Percentiles rank a stretch among this genome's conserved stretches.
Evolutionary conservation across 164 flowering plant species (phyloP).

Genomic region (Chimonanthus salicifolius): DNA sequence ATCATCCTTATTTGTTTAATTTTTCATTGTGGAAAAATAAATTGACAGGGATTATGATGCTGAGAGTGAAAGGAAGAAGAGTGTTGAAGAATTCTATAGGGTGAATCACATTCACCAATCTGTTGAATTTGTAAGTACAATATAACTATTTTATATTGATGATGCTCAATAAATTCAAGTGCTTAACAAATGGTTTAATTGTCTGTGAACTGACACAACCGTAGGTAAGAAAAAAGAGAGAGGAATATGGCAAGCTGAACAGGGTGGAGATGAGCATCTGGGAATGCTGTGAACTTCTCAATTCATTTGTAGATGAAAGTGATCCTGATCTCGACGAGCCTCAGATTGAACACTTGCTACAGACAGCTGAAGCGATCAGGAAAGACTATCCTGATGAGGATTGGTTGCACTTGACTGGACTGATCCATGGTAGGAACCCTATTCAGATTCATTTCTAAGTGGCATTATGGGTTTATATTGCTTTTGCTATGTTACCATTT

Average conservation of each 20-base stretch:
- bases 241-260: conserved; percentile 31
- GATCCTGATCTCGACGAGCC: conserved; percentile 48
- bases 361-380: conserved; percentile 40
- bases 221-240: conserved; percentile 31
- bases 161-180: neutral
- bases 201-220: neutral
- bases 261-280: conserved; percentile 37
- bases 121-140: conserved; percentile 26
- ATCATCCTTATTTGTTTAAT: neutral
- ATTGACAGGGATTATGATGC: conserved; percentile 28
- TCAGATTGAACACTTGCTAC: conserved; percentile 40
- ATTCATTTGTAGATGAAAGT: conserved; percentile 39
- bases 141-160: neutral
- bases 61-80: conserved; percentile 26
- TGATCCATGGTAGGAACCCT: conserved; percentile 31
- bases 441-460: neutral
- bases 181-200: neutral
- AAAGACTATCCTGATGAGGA: conserved; percentile 42
- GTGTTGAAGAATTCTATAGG: conserved; percentile 31
- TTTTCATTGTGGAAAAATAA: too few relatives aligned
- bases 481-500: too few relatives aligned
- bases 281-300: conserved; percentile 45
- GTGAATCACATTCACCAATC: conserved; percentile 33
- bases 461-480: neutral
- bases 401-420: conserved; percentile 43